These are phyloP conservation scores for Phycomyces nitens DNA, from an alignment of 192 early-diverging fungal species.

Conservation along the genomic window DNA sequence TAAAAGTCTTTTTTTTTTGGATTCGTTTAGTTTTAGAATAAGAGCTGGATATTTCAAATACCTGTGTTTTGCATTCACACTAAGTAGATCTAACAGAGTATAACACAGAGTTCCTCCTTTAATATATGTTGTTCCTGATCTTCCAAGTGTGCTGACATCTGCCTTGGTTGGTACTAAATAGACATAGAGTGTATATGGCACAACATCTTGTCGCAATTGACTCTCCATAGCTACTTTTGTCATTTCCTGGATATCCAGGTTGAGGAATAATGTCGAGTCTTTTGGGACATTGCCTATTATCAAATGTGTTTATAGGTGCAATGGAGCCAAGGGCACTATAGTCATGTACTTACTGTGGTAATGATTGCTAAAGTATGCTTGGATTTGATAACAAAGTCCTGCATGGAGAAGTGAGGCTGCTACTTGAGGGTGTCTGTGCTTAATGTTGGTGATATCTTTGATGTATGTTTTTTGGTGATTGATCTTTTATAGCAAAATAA, in stretches of 20 bases:
- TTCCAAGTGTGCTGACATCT: slow-evolving; percentile 40
- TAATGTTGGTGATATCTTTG: slow-evolving; percentile 63
- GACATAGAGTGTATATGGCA: slow-evolving; percentile 51
- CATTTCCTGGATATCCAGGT: slow-evolving; percentile 48
- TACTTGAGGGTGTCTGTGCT: slow-evolving; percentile 66
- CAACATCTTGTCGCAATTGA: slow-evolving; percentile 43
- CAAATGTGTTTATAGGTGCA: neutral
- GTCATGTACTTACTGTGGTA: slow-evolving; percentile 42
- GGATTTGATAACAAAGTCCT: slow-evolving; percentile 49
- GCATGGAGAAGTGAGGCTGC: slow-evolving; percentile 60
- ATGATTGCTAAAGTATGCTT: slow-evolving; percentile 43
- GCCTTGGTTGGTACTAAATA: slow-evolving; percentile 49
- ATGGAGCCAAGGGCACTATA: neutral
- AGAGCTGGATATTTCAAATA: slow-evolving; percentile 13
- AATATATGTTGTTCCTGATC: slow-evolving; percentile 47
- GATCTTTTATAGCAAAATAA: slow-evolving; percentile 33
- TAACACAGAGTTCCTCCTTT: slow-evolving; percentile 63
- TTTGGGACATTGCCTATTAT: slow-evolving; percentile 27
- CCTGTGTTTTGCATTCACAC: slow-evolving; percentile 65
- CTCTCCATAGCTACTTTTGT: slow-evolving; percentile 52
- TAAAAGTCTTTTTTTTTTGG: slow-evolving; percentile 36
- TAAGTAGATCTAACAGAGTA: slow-evolving; percentile 66
- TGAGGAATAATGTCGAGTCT: slow-evolving; percentile 36
- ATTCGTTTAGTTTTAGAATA: neutral
- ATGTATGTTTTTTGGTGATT: slow-evolving; percentile 60